Conservation (phyloP, 169 alveolate species). For the Eimeria tenella region DNA sequence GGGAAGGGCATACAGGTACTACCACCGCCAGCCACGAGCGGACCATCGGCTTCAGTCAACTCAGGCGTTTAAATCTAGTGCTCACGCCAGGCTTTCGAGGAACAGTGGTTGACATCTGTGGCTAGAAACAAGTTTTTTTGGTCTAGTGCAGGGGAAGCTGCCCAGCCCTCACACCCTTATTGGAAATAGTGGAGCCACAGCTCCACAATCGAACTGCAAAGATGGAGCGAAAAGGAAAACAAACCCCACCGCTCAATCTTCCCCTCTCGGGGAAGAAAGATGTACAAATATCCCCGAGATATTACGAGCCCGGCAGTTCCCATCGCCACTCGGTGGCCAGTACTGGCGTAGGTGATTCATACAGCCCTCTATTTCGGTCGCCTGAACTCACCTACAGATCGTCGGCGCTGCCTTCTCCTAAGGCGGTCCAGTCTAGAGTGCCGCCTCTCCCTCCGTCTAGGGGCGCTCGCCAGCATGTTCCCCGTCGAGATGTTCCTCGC, state of each 20-base stretch:
- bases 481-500: conserved; percentile 8
- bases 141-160: too few species aligned
- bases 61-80: too few species aligned
- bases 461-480: background rate
- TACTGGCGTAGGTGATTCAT: conserved; percentile 40
- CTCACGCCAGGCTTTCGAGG: too few species aligned
- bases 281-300: conserved; percentile 9
- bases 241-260: background rate
- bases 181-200: background rate
- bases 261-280: conserved; percentile 30
- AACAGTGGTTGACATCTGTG: too few species aligned
- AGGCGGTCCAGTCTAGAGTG: background rate
- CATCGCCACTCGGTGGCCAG: conserved; percentile 61
- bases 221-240: conserved; percentile 16
- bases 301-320: conserved; percentile 33
- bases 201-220: background rate
- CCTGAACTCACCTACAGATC: conserved; percentile 30
- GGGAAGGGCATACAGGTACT: too few species aligned
- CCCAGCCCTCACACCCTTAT: too few species aligned
- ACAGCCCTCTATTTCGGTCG: conserved; percentile 28
- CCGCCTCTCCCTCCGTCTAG: background rate
- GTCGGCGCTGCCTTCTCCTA: conserved; percentile 25
- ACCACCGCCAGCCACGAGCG: too few species aligned
- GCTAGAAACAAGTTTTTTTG: too few species aligned
- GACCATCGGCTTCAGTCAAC: too few species aligned